Percentiles rank a stretch among this genome's conserved stretches.
phyloP scores from a whole-genome alignment of 306 rosid species.

The Ochetophila trinervis region DNA sequence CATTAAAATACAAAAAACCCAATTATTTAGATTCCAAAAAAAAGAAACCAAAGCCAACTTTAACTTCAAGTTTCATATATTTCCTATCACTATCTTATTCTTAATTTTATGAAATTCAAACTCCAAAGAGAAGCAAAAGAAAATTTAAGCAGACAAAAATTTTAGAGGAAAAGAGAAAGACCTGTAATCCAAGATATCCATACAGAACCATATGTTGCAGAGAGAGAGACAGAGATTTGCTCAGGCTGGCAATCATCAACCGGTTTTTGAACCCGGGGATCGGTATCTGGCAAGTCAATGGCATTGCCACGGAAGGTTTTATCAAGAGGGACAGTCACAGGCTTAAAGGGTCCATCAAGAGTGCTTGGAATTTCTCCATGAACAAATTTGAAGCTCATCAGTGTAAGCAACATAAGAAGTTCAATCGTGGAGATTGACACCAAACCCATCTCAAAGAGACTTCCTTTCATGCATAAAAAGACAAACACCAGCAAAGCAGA shows the following conservation, averaged over 20 bases:
- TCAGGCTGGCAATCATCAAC: slow-evolving; percentile 59
- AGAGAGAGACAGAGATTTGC: slow-evolving; percentile 84
- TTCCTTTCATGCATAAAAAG: background rate
- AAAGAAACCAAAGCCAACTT: background rate
- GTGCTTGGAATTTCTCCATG: slow-evolving; percentile 50
- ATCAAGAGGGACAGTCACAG: slow-evolving; percentile 75
- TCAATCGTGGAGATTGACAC: slow-evolving; percentile 2
- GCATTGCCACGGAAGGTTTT: slow-evolving; percentile 65
- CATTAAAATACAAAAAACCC: background rate
- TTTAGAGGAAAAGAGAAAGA: slow-evolving; percentile 3
- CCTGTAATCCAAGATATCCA: slow-evolving; percentile 97
- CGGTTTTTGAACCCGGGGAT: slow-evolving; percentile 55
- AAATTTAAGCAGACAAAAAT: background rate
- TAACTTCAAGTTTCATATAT: background rate
- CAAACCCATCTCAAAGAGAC: slow-evolving; percentile 30
- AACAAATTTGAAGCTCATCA: slow-evolving; percentile 25
- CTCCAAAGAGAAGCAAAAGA: background rate
- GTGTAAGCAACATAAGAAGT: slow-evolving; percentile 26
- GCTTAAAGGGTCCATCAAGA: slow-evolving; percentile 78
- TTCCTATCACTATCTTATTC: background rate
- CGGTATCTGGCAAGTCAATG: slow-evolving; percentile 63
- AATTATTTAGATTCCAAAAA: background rate
- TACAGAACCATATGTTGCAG: slow-evolving; percentile 49
- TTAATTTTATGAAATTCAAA: background rate
- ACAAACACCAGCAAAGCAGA: too few relatives aligned